These are phyloP conservation scores for Groenewaldozyma sp. DNA, from an alignment of 1,139 yeast genomes.

Conservation along the genomic window DNA sequence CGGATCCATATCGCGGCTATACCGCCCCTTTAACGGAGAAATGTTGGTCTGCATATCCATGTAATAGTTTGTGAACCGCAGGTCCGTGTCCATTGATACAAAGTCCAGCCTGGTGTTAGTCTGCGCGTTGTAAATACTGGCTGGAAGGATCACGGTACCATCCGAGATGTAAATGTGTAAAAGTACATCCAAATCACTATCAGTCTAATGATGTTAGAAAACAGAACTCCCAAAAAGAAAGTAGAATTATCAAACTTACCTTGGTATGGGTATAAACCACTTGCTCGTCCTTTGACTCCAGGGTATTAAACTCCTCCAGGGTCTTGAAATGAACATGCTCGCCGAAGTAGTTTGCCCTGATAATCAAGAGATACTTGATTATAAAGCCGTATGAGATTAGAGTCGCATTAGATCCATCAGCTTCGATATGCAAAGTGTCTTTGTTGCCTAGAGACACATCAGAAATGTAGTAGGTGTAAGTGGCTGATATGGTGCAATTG, in stretches of 20 bases:
- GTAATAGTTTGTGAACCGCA: slow-evolving; percentile 81
- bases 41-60: slow-evolving; percentile 49
- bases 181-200: slow-evolving; percentile 70
- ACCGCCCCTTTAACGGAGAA: slow-evolving; percentile 29
- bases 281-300: slow-evolving; percentile 12
- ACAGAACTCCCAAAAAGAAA: background rate
- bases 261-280: slow-evolving; percentile 12
- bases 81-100: slow-evolving; percentile 61
- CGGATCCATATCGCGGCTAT: slow-evolving; percentile 14
- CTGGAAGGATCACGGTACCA: slow-evolving; percentile 67
- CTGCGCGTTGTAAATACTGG: slow-evolving; percentile 54
- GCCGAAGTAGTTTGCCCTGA: slow-evolving; percentile 86
- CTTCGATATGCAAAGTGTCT: slow-evolving; percentile 58
- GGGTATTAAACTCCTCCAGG: slow-evolving; percentile 59
- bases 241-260: slow-evolving; percentile 18
- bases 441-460: slow-evolving; percentile 52
- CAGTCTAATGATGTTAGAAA: slow-evolving; percentile 32
- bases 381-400: slow-evolving; percentile 72
- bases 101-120: slow-evolving; percentile 58
- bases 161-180: slow-evolving; percentile 59
- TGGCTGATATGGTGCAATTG: slow-evolving; percentile 53
- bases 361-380: slow-evolving; percentile 62
- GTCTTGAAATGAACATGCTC: slow-evolving; percentile 77
- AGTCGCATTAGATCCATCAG: slow-evolving; percentile 58
- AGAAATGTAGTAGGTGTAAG: slow-evolving; percentile 51